phyloP scores from a whole-genome alignment of 805 yeast species.

The Saccharomycodes ludwigii region DNA sequence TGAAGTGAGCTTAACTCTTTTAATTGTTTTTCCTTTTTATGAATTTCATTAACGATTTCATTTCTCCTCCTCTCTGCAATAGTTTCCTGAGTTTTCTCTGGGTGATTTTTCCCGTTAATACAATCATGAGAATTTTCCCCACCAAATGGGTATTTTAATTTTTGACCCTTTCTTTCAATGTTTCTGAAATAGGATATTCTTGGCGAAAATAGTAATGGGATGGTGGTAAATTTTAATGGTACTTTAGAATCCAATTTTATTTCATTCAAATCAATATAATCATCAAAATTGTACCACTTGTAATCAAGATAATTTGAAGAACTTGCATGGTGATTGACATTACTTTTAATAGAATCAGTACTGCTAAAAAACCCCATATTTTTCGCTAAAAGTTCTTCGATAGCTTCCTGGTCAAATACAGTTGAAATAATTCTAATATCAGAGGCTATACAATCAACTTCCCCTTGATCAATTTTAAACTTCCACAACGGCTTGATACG shows the following conservation, averaged over 20 bases:
- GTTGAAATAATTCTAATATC: constrained; percentile 62
- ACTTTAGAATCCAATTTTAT: constrained; percentile 27
- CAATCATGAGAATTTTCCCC: constrained; percentile 42
- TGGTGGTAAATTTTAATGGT: constrained; percentile 30
- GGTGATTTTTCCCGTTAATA: constrained; percentile 36
- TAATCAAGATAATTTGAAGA: constrained; percentile 7
- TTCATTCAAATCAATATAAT: constrained; percentile 58
- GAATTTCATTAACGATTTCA: constrained; percentile 29
- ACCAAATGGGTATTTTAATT: constrained; percentile 46
- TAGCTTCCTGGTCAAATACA: constrained; percentile 43
- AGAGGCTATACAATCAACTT: constrained; percentile 53
- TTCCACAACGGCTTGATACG: constrained; percentile 33
- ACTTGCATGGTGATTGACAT: constrained; percentile 3
- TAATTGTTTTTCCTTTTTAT: too few species aligned
- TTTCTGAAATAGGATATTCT: constrained; percentile 51
- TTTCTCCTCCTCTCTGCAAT: constrained; percentile 29
- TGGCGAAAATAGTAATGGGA: constrained; percentile 42
- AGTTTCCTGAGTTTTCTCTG: constrained; percentile 40
- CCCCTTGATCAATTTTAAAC: constrained; percentile 53
- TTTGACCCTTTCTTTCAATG: constrained; percentile 28
- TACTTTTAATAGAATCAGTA: not conserved
- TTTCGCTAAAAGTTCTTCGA: constrained; percentile 26
- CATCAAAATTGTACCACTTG: constrained; percentile 66
- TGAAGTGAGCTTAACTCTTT: too few species aligned
- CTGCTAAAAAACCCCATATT: constrained; percentile 5